A percentile compares a stretch with the other conserved stretches of the same genome.
These are phyloP conservation scores for Ceratobasidium sp. DNA, from an alignment of 1,284 basidiomycete species.

Conservation along the genomic window DNA sequence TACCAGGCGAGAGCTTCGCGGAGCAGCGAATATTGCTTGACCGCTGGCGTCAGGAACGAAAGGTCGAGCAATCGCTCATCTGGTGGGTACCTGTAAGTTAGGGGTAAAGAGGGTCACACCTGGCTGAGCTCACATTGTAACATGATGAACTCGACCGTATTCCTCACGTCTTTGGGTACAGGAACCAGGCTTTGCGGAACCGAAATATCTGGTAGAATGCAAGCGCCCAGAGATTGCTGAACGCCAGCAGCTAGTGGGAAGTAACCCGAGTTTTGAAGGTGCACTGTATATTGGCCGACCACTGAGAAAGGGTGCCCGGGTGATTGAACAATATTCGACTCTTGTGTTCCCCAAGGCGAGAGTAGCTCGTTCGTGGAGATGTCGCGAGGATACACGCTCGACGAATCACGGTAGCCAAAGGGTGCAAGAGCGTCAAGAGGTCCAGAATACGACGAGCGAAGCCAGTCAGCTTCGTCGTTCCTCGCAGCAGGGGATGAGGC, in stretches of 20 bases:
- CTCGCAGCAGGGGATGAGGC: not conserved
- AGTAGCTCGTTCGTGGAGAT: not conserved
- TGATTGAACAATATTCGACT: too few species aligned
- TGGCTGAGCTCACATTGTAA: not conserved
- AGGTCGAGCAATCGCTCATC: constrained; percentile 2
- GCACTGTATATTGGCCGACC: too few species aligned
- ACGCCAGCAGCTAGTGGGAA: not conserved
- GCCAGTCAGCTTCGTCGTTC: not conserved
- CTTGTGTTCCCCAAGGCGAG: too few species aligned
- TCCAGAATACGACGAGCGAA: not conserved
- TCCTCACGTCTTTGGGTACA: not conserved
- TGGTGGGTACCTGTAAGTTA: not conserved
- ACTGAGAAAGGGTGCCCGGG: too few species aligned
- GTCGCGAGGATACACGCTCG: too few species aligned
- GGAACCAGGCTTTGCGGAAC: not conserved
- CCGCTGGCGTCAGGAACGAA: constrained; percentile 8
- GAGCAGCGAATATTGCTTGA: not conserved
- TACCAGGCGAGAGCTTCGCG: not conserved
- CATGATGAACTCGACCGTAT: not conserved
- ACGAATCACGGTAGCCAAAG: not conserved
- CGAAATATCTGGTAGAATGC: not conserved
- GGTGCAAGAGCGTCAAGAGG: not conserved
- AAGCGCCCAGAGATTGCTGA: not conserved
- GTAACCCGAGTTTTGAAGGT: too few species aligned
- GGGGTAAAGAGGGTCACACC: not conserved